Evolutionary conservation across 2,329 filamentous ascomycete genomes (phyloP), one percentile per base, ranked within the genome.

Genomic region (Uncinocarpus reesii): DNA sequence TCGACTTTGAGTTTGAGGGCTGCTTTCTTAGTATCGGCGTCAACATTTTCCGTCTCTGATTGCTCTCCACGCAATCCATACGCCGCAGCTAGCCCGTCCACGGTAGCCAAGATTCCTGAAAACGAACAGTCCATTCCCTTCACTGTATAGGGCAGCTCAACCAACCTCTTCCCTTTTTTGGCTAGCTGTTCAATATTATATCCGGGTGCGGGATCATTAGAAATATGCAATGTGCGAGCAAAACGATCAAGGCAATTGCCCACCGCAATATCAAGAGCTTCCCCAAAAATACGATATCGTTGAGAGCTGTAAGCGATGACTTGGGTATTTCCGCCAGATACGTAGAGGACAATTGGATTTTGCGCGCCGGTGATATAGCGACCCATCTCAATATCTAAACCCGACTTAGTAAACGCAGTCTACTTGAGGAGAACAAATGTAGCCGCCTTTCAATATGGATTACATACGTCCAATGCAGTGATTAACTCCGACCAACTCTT

Each of bases 111-210:
- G 55, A 98, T 94, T 1, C 92, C 92, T 2, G 85, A 89, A 68
- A 98, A 96, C 20, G 85, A 92, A 60, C 88, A 94, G 65, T 98
- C 92, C 92, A 98, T 98, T 44, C 92, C 92, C 68, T 98, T 98
- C 54, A 98, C 92, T 1, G 89, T 81, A 62, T 98, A 98, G 1
- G 92, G 92, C 23, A 98, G 72, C 56, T 96, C 90, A 15, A 96
- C 73, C 32, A 98, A 71, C 18, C 80, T 69, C 37, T 74, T 78
- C 0, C 79, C 79, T 47, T 81, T 80, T 65, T 84, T 82, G 57
- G 92, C 92, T 42, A 96, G 72, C 68, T 95, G 86, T 71, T 98
- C 92, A 57, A 98, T 95, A 63, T 98, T 98, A 68, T 96, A 95
- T 1, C 92, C 92, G 0, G 92, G 92, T 1, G 92, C 92, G 0